phyloP scores from a whole-genome alignment of 768 basidiomycete species.

The Leccinum disarticulatum region DNA sequence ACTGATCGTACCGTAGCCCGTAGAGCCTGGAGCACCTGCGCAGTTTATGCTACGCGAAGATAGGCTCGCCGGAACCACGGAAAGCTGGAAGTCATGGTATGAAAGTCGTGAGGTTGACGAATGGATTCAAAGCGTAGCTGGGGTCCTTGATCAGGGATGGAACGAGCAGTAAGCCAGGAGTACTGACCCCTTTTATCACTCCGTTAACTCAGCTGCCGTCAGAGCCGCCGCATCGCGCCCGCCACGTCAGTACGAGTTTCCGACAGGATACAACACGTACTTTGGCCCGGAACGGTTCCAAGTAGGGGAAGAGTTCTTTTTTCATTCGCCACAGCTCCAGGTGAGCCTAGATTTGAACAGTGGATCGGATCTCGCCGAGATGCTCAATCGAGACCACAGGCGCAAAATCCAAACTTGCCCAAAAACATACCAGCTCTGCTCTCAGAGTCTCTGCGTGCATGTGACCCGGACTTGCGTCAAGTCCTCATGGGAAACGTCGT shows the following conservation, averaged over 20 bases:
- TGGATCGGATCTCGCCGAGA: not conserved
- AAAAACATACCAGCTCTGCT: constrained; percentile 78
- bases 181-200: not conserved
- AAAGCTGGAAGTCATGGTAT: constrained; percentile 80
- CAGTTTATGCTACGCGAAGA: constrained; percentile 75
- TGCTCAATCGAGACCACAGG: constrained; percentile 29
- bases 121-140: constrained; percentile 88
- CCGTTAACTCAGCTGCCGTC: constrained; percentile 4
- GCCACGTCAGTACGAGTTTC: constrained; percentile 85
- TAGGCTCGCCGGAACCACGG: constrained; percentile 67
- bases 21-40: constrained; percentile 66
- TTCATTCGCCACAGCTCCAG: constrained; percentile 57
- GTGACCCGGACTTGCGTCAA: constrained; percentile 90
- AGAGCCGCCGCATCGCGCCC: constrained; percentile 61
- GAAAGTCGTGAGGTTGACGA: constrained; percentile 85
- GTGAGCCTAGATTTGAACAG: constrained; percentile 34
- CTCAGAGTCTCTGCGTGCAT: constrained; percentile 72
- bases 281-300: constrained; percentile 81
- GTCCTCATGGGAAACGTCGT: constrained; percentile 92
- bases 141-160: constrained; percentile 85
- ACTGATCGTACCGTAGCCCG: constrained; percentile 50
- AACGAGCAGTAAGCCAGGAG: constrained; percentile 70
- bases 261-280: constrained; percentile 84
- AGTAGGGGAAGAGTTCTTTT: constrained; percentile 89
- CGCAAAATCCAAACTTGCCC: constrained; percentile 64